Percentiles rank a stretch among this genome's conserved stretches.
These are phyloP conservation scores for Cystoisospora suis DNA, from an alignment of 169 alveolate species.

Conservation along the genomic window DNA sequence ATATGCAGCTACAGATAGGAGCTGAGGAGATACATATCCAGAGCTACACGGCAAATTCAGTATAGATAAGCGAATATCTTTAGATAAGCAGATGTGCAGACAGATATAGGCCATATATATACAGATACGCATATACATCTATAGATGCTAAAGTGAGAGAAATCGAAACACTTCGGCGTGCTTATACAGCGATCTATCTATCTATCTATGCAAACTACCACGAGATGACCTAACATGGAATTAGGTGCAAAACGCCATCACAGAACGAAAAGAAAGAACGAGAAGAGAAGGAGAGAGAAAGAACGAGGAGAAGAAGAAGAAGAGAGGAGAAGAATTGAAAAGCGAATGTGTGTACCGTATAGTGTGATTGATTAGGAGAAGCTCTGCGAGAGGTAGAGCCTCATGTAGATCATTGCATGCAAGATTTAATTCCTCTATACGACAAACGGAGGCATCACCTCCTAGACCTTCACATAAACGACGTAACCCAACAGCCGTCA, in stretches of 20 bases:
- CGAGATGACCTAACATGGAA: too few species aligned
- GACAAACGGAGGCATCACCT: background rate
- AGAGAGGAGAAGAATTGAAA: background rate
- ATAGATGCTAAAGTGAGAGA: background rate
- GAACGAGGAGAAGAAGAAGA: background rate
- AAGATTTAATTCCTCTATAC: background rate
- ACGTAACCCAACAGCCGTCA: conserved; percentile 24
- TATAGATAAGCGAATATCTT: too few species aligned
- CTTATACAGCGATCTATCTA: background rate
- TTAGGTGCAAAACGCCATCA: too few species aligned
- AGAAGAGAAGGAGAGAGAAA: background rate
- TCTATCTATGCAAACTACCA: background rate
- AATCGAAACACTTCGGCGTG: background rate
- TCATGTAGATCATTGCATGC: conserved; percentile 27
- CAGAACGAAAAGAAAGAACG: too few species aligned
- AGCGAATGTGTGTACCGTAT: background rate
- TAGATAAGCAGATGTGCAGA: background rate
- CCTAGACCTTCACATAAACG: conserved; percentile 11
- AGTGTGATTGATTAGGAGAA: background rate
- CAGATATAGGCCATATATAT: background rate
- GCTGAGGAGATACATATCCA: too few species aligned
- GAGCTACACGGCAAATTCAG: too few species aligned
- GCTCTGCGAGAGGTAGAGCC: conserved; percentile 28
- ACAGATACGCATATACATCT: background rate
- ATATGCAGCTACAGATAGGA: too few species aligned